phyloP scores from a whole-genome alignment of 176 grass and related monocot genomes.

The Aegilops tauschii region DNA sequence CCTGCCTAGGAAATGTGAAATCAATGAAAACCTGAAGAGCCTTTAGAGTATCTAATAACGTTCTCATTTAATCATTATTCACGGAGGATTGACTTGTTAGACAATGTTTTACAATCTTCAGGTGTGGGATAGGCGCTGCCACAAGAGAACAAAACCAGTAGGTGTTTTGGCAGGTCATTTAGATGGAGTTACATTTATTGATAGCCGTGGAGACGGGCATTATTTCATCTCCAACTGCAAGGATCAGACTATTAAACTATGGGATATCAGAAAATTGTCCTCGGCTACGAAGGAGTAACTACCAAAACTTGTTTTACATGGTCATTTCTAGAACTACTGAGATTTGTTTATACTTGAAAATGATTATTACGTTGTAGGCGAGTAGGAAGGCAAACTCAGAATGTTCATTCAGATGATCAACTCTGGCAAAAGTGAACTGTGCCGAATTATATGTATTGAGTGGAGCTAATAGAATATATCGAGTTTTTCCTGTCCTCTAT shows the following conservation, averaged over 20 bases:
- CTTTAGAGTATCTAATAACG: neutral
- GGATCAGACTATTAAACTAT: conserved; percentile 96
- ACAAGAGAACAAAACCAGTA: conserved; percentile 49
- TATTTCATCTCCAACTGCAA: conserved; percentile 97
- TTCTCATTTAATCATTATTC: neutral
- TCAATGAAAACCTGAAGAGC: neutral
- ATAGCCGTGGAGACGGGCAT: conserved; percentile 78
- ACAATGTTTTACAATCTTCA: conserved; percentile 32
- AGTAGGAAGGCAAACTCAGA: neutral
- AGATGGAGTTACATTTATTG: conserved; percentile 91
- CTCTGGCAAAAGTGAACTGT: neutral
- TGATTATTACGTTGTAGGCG: neutral
- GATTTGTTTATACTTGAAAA: conserved; percentile 19
- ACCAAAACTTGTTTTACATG: conserved; percentile 16
- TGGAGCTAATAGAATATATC: neutral
- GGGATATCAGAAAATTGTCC: conserved; percentile 96
- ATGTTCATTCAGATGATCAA: neutral
- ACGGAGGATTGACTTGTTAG: neutral
- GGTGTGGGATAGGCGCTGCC: conserved; percentile 92
- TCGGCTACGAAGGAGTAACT: conserved; percentile 31
- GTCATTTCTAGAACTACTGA: neutral
- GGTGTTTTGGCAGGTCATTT: conserved; percentile 83
- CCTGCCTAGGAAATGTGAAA: conserved; percentile 4
- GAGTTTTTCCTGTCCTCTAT: neutral
- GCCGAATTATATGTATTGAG: neutral